Percentiles rank a stretch among this genome's conserved stretches.
Evolutionary conservation across 176 grass and related monocot species (phyloP).

Genomic region (Dendrocalamus sinicus): DNA sequence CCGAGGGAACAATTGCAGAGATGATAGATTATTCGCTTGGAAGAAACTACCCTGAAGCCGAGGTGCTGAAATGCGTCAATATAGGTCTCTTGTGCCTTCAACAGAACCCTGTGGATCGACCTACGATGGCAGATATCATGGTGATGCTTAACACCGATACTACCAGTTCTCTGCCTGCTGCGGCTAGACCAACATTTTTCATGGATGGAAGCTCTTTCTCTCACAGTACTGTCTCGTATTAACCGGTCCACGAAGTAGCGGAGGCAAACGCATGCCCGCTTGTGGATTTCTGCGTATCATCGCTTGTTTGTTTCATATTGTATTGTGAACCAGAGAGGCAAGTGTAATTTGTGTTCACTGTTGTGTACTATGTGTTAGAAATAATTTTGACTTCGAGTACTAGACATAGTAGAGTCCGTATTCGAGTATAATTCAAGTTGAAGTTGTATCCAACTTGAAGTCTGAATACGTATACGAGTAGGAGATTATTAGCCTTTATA

Average conservation of each 20-base stretch:
- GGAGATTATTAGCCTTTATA: no score
- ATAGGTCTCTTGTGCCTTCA: conserved; percentile 64
- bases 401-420: no score
- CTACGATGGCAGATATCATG: conserved; percentile 46
- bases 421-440: no score
- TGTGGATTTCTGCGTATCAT: no score
- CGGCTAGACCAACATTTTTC: conserved; percentile 32
- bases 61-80: conserved; percentile 48
- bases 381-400: no score
- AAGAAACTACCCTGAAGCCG: conserved; percentile 20
- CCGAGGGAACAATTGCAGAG: conserved; percentile 37
- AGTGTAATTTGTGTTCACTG: neutral
- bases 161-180: conserved; percentile 12
- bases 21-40: conserved; percentile 43
- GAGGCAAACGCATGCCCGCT: no score
- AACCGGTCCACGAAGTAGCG: neutral
- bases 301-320: no score
- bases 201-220: conserved; percentile 21
- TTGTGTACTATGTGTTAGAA: no score
- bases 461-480: no score
- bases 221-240: neutral
- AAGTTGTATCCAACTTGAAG: no score
- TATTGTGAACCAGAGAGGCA: neutral
- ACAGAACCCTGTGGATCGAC: conserved; percentile 48
- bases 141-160: conserved; percentile 53